Percentiles rank a stretch among this genome's conserved stretches.
These are phyloP conservation scores for Phytophthora sp. DNA, from an alignment of 352 stramenopile species.

Conservation along the genomic window DNA sequence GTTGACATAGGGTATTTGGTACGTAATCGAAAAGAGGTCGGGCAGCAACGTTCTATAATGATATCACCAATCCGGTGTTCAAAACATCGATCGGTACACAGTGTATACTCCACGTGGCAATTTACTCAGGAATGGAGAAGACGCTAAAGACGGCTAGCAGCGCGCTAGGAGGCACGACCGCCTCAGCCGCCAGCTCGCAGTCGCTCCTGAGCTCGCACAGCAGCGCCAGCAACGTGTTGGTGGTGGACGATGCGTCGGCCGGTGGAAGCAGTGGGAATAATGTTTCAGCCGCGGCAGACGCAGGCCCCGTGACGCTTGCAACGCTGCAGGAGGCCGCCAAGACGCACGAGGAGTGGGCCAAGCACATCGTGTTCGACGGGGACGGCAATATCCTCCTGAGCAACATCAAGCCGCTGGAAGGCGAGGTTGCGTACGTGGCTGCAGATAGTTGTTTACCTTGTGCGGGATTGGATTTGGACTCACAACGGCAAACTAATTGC, in stretches of 20 bases:
- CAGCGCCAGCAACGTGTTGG: conserved; percentile 24
- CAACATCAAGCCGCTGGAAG: conserved; percentile 69
- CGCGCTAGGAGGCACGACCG: conserved; percentile 1
- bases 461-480: no score
- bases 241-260: conserved; percentile 10
- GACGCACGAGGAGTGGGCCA: conserved; percentile 72
- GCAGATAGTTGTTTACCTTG: neutral
- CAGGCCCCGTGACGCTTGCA: conserved; percentile 45
- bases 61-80: no score
- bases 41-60: no score
- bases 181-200: conserved; percentile 13
- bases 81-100: no score
- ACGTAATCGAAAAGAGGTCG: no score
- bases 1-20: no score
- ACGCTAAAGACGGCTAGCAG: conserved; percentile 22
- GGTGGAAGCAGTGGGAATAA: conserved; percentile 7
- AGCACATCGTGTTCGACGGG: conserved; percentile 65
- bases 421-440: conserved; percentile 59
- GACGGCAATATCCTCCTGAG: conserved; percentile 55
- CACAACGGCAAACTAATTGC: no score
- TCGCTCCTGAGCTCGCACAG: conserved; percentile 17
- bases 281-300: neutral
- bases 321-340: conserved; percentile 61
- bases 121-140: no score
- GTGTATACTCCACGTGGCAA: no score